Base-by-base conservation (phyloP, 176 grass and related monocot species). In the Lolium multiflorum region DNA sequence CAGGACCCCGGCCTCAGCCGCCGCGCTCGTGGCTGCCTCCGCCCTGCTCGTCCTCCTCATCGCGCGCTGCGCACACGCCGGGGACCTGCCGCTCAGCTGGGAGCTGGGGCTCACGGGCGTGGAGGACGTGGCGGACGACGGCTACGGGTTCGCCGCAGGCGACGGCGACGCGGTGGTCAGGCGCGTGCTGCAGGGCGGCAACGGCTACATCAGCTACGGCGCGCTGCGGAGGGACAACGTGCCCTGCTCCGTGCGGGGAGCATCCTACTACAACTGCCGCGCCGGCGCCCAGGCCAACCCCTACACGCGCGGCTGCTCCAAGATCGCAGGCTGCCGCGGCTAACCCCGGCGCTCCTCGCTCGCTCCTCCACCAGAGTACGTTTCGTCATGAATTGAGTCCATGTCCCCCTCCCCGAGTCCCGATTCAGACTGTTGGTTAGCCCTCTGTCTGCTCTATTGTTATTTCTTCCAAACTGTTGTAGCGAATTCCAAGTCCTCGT, bases 191-290 rank as follows among this genome's bases (percentile, higher is more conserved):
- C 84, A 87, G 84, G 3, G 3, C 14, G 1, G 1, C 44, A 4
- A 1, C 3, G 57, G 79, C 4, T 93, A 94, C 91, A 88, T 97
- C 85, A 86, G 91, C 92, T 97, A 97, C 83, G 92, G 81, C 69
- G 87, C 89, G 74, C 76, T 97, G 82, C 66, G 75, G 54, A 25
- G 89, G 26, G 89, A 88, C 75, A 86, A 61, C 47, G 67, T 79
- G 17, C 94, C 94, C 5, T 97, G 94, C 90, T 92, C 94, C 83
- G 54, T 70, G 1, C 81, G 90, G 7, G 94, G 94, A n/a, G 86
- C 88, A 7, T 97, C 94, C 76, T 92, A 97, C 94, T 97, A 97
- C 92, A 97, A 97, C 92, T 97, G 92, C 88, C 88, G 61, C 14
- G 80, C 81, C 13, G 90, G 92, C 7, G 92, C 52, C 0, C 67